phyloP scores from a whole-genome alignment of 2,329 filamentous ascomycete species.

The Ampelomyces quisqualis region DNA sequence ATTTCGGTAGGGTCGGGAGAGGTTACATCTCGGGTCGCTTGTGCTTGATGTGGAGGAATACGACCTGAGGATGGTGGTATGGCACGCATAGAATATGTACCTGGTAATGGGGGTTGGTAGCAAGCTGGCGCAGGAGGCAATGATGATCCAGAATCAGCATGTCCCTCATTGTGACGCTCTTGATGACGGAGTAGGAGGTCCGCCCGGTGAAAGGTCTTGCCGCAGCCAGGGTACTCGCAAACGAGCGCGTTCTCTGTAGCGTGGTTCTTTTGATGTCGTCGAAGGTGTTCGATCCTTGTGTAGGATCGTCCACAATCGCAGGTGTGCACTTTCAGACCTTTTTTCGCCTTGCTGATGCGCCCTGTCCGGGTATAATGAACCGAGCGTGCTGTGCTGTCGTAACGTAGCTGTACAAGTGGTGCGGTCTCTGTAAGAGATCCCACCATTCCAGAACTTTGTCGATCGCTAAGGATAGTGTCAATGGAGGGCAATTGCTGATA shows the following conservation, averaged over 20 bases:
- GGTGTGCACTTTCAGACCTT: constrained; percentile 49
- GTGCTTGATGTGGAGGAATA: no score
- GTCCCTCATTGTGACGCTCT: background rate
- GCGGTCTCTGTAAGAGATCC: background rate
- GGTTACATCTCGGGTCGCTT: no score
- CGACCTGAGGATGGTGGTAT: no score
- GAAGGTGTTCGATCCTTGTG: constrained; percentile 51
- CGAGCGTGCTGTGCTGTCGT: constrained; percentile 12
- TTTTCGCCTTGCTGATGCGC: constrained; percentile 51
- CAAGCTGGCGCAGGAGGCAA: background rate
- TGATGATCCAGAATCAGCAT: background rate
- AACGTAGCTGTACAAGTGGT: background rate
- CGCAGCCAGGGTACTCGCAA: background rate
- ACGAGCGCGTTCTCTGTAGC: constrained; percentile 11
- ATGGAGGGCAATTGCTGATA: background rate
- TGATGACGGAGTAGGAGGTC: background rate
- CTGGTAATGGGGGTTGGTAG: no score
- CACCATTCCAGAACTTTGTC: background rate
- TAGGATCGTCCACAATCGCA: constrained; percentile 52
- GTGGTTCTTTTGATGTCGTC: constrained; percentile 52
- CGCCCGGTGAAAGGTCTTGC: background rate
- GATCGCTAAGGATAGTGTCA: background rate
- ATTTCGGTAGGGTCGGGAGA: background rate
- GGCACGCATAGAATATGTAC: no score
- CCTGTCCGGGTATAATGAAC: constrained; percentile 50